phyloP scores from a whole-genome alignment of 768 basidiomycete species.

The Lactarius vividus region DNA sequence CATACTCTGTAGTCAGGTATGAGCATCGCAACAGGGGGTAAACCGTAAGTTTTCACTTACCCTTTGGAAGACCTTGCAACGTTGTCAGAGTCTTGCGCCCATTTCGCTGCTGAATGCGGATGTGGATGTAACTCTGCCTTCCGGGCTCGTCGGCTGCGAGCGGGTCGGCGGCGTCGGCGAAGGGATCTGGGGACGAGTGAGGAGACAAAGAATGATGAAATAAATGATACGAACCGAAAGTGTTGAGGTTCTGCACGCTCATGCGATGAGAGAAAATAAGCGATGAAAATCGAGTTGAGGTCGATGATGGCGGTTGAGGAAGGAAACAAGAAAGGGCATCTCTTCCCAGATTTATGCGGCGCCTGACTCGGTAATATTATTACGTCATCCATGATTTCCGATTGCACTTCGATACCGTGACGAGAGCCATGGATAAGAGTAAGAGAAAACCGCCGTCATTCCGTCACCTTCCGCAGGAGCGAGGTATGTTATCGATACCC shows the following conservation, averaged over 20 bases:
- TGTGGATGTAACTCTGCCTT: conserved; percentile 83
- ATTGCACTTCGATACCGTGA: too few species aligned
- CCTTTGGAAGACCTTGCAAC: conserved; percentile 90
- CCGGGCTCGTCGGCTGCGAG: conserved; percentile 75
- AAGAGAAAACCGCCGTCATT: conserved; percentile 69
- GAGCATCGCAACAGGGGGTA: conserved; percentile 21
- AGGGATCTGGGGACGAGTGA: conserved; percentile 67
- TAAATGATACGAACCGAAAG: conserved; percentile 56
- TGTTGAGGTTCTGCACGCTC: conserved; percentile 90
- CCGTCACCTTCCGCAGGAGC: conserved; percentile 56
- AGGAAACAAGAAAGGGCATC: conserved; percentile 28
- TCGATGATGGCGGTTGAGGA: conserved; percentile 36
- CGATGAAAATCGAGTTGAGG: conserved; percentile 45
- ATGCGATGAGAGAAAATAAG: conserved; percentile 66
- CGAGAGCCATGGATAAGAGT: conserved; percentile 33
- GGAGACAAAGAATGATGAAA: conserved; percentile 27
- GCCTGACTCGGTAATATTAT: background rate
- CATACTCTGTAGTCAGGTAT: conserved; percentile 66
- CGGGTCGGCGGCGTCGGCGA: conserved; percentile 90
- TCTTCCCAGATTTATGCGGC: conserved; percentile 20
- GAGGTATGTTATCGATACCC: conserved; percentile 45
- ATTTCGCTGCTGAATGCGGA: conserved; percentile 99
- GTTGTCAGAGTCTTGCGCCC: conserved; percentile 98
- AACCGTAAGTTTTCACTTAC: conserved; percentile 42
- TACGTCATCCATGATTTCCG: conserved; percentile 12